Conservation (phyloP, 805 yeast species). For the Yarrowia alimentaria region DNA sequence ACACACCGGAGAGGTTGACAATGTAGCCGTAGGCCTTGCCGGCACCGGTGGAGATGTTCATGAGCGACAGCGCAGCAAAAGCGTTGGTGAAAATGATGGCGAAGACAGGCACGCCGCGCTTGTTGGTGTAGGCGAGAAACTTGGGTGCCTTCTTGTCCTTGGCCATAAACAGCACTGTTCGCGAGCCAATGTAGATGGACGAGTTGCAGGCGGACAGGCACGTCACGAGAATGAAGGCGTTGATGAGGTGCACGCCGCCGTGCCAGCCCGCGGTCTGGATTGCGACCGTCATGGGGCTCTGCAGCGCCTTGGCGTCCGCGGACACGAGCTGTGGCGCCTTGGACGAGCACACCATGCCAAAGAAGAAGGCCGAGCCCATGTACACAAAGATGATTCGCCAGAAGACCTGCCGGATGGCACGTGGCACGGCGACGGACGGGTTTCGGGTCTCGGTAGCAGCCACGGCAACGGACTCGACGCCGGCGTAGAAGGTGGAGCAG, state of each 20-base stretch:
- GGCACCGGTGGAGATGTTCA: slow-evolving; percentile 59
- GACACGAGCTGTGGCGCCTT: slow-evolving; percentile 47
- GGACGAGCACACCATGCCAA: slow-evolving; percentile 62
- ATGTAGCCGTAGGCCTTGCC: slow-evolving; percentile 59
- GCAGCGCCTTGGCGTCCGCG: slow-evolving; percentile 47
- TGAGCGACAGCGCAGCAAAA: slow-evolving; percentile 55
- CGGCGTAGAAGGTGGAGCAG: slow-evolving; percentile 60
- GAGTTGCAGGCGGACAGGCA: slow-evolving; percentile 70
- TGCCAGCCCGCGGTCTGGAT: slow-evolving; percentile 53
- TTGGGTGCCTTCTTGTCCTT: slow-evolving; percentile 60
- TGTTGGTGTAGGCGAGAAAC: slow-evolving; percentile 51
- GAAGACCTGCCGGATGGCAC: slow-evolving; percentile 58
- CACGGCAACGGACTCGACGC: slow-evolving; percentile 60
- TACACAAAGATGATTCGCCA: slow-evolving; percentile 55
- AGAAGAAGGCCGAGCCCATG: slow-evolving; percentile 56
- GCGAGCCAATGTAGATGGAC: slow-evolving; percentile 64
- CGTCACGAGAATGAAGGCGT: slow-evolving; percentile 61
- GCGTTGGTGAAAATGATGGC: slow-evolving; percentile 56
- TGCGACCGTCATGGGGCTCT: slow-evolving; percentile 53
- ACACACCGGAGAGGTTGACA: slow-evolving; percentile 63
- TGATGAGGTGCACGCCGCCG: slow-evolving; percentile 53
- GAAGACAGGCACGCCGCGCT: slow-evolving; percentile 61
- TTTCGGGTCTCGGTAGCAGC: slow-evolving; percentile 63
- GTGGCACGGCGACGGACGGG: slow-evolving; percentile 60
- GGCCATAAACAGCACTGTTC: slow-evolving; percentile 65